Base-by-base conservation (phyloP, 176 grass and related monocot species). In the Bromus sterilis region DNA sequence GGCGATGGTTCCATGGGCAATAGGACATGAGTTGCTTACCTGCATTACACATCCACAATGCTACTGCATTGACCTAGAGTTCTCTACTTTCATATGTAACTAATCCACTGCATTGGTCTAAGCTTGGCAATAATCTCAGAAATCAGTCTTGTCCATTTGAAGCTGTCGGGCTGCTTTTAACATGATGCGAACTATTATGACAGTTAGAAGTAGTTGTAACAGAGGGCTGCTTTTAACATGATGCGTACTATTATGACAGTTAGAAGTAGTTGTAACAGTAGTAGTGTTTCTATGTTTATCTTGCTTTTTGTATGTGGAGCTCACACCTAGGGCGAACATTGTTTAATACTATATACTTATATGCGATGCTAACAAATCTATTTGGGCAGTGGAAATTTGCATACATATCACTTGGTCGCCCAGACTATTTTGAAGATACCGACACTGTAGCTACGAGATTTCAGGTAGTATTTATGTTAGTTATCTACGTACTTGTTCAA, bases 371-470 rank as follows among this genome's bases (percentile, higher is more conserved):
- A 89, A 82, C 29, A 25, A 59, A 25, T 59, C 32, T 75, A 18
- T 60, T 60, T 82, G 76, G 34, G 43, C 78, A 99, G 96, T 99
- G 96, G 96, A 95, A 99, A 77, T 99, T 99, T 85, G 96, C 96
- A 9, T 99, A 95, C 67, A 69, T 99, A 74, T 89, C 96, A 80
- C 86, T 95, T 89, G 96, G 96, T 44, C 96, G 96, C 37, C 96
- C 96, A 74, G 96, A 99, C 75, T 99, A 95, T 78, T 94, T 95
- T 83, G 84, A 99, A 80, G 96, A 99, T 85, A 86, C 93, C 43
- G 96, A 99, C 64, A 62, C 78, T 62, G 90, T 99, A 51, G 88
- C 89, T 44, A 66, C 56, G 29, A 90, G 91, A 78, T 99, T 99
- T 83, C 96, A 99, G 96, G 91, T 99, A 86, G 21, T 55, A 46